Evolutionary conservation across 768 basidiomycete species (phyloP).

Genomic region (Podaxis sp.): DNA sequence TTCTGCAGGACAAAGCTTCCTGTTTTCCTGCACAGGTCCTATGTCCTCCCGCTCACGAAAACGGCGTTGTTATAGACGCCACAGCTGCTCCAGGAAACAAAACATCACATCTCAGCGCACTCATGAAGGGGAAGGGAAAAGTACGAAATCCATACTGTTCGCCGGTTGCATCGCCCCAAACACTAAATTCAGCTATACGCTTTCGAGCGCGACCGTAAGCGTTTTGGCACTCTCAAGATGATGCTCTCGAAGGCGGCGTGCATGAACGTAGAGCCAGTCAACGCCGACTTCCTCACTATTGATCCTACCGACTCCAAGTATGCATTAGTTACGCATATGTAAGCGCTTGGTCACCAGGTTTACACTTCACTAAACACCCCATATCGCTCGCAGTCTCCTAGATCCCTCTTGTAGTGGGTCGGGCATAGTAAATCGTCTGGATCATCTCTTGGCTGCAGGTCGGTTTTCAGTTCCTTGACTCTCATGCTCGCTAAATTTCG

Average conservation of each 20-base stretch:
- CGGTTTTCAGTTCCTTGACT: slow-evolving; percentile 19
- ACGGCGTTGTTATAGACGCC: slow-evolving; percentile 79
- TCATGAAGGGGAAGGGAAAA: slow-evolving; percentile 82
- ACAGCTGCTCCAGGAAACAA: slow-evolving; percentile 99
- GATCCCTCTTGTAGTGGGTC: slow-evolving; percentile 98
- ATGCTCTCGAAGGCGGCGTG: slow-evolving; percentile 90
- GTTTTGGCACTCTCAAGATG: slow-evolving; percentile 78
- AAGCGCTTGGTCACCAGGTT: slow-evolving; percentile 27
- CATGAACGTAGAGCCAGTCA: slow-evolving; percentile 71
- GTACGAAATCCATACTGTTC: slow-evolving; percentile 36
- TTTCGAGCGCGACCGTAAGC: slow-evolving; percentile 82
- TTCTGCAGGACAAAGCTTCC: slow-evolving; percentile 97
- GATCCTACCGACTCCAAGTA: slow-evolving; percentile 68
- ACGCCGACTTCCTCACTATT: slow-evolving; percentile 82
- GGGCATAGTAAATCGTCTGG: slow-evolving; percentile 87
- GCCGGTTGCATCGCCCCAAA: not conserved
- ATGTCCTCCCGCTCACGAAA: slow-evolving; percentile 58
- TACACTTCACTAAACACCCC: not conserved
- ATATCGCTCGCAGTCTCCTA: slow-evolving; percentile 59
- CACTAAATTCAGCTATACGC: slow-evolving; percentile 61
- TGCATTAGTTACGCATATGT: slow-evolving; percentile 83
- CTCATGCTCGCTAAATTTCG: not conserved
- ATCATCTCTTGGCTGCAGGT: slow-evolving; percentile 81
- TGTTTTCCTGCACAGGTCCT: slow-evolving; percentile 93
- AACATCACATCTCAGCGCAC: slow-evolving; percentile 88